These are phyloP conservation scores for Cephalotrichum gorgonifer DNA, from an alignment of 2,329 filamentous ascomycete species.

Conservation along the genomic window DNA sequence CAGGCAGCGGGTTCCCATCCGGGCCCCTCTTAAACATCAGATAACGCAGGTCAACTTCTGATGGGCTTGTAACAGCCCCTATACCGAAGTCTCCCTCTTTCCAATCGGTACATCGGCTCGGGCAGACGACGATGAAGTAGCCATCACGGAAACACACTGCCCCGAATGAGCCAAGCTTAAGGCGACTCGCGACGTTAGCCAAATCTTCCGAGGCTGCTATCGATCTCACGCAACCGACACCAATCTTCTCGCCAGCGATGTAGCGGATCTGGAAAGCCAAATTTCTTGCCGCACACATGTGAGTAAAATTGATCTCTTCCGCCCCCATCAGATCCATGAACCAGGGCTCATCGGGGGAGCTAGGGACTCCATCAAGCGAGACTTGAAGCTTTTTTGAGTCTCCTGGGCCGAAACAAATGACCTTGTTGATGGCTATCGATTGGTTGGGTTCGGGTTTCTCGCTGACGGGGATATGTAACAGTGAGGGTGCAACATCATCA, in stretches of 20 bases:
- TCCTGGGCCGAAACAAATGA: conserved; percentile 5
- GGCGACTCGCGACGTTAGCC: conserved; percentile 18
- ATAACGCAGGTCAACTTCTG: conserved; percentile 19
- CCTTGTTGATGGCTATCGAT: conserved; percentile 2
- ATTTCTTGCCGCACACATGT: conserved; percentile 21
- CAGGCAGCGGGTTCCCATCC: conserved; percentile 4
- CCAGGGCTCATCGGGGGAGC: conserved; percentile 12
- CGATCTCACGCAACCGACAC: conserved; percentile 8
- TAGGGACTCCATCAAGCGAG: conserved; percentile 7
- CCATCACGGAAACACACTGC: conserved; percentile 21
- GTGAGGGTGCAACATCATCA: neutral
- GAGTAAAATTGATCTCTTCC: conserved; percentile 19
- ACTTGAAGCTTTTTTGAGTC: conserved; percentile 5
- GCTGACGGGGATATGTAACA: neutral
- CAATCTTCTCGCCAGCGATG: conserved; percentile 3
- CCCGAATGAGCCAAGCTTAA: conserved; percentile 24
- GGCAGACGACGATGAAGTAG: conserved; percentile 25
- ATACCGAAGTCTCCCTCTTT: conserved; percentile 10
- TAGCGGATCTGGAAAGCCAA: conserved; percentile 10
- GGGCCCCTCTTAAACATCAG: conserved; percentile 22
- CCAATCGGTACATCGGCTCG: conserved; percentile 24
- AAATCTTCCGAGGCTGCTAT: conserved; percentile 10
- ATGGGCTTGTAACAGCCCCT: conserved; percentile 6
- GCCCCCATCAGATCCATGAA: conserved; percentile 14
- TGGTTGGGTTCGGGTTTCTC: neutral